Conservation (phyloP, 108 stramenopile species). For the Cyclotella cryptica region DNA sequence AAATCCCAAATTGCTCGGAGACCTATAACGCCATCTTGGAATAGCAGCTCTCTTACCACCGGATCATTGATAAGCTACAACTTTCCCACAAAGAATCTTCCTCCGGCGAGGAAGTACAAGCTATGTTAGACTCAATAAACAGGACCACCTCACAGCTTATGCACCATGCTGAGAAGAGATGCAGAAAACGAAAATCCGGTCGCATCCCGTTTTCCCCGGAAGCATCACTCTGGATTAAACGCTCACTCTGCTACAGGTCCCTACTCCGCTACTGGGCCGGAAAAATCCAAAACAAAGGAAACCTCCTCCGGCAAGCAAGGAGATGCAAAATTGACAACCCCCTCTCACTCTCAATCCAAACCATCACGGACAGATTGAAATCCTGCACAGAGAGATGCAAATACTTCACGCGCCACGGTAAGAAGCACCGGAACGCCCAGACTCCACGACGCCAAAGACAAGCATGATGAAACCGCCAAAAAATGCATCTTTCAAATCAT, state of each 20-base stretch:
- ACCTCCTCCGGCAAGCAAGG: background rate
- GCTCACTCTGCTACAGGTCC: conserved; percentile 17
- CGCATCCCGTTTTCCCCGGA: too few relatives aligned
- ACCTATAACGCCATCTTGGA: background rate
- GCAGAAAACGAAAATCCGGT: conserved; percentile 18
- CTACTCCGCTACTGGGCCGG: conserved; percentile 1
- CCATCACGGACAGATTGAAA: background rate
- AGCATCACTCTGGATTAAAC: too few relatives aligned
- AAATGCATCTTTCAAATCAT: conserved; percentile 25
- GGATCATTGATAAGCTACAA: too few relatives aligned
- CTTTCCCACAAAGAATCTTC: too few relatives aligned
- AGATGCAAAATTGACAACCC: conserved; percentile 3
- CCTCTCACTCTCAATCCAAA: background rate
- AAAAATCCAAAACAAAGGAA: conserved; percentile 1
- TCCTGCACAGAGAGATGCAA: conserved; percentile 14
- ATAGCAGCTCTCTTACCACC: background rate
- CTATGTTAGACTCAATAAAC: conserved; percentile 4
- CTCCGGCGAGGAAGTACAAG: background rate
- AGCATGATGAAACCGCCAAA: conserved; percentile 11
- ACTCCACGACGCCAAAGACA: conserved; percentile 6
- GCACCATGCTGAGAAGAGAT: conserved; percentile 19
- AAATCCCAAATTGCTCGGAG: too few relatives aligned
- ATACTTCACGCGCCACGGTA: conserved; percentile 15
- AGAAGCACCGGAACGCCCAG: conserved; percentile 14
- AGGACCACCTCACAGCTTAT: background rate